Conservation (phyloP, 192 early-diverging fungal species). For the Podila clonocystis region DNA sequence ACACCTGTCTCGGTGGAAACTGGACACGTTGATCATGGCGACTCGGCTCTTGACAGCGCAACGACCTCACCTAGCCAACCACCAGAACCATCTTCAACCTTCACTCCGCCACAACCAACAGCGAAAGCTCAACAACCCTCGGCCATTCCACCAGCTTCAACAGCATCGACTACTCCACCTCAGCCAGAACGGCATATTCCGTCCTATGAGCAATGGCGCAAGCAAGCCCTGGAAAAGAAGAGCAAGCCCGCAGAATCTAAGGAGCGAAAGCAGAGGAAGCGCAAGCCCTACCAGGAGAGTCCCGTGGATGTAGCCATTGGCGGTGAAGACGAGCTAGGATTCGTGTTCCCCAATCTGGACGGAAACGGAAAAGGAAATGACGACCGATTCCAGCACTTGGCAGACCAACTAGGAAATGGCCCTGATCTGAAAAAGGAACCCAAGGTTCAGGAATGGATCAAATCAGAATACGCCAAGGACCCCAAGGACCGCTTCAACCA, state of each 20-base stretch:
- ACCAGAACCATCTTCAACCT: background rate
- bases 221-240: constrained; percentile 41
- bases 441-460: constrained; percentile 21
- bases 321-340: constrained; percentile 40
- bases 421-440: constrained; percentile 23
- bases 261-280: constrained; percentile 38
- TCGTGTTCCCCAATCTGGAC: constrained; percentile 39
- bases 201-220: constrained; percentile 49
- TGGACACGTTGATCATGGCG: background rate
- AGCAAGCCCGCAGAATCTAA: constrained; percentile 16
- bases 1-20: background rate
- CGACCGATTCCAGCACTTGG: constrained; percentile 15
- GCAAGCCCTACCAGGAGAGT: constrained; percentile 47
- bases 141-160: background rate
- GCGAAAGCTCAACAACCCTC: background rate
- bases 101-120: background rate
- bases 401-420: constrained; percentile 24
- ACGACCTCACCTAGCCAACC: background rate
- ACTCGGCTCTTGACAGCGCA: background rate
- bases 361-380: constrained; percentile 21
- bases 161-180: background rate
- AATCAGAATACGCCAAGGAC: constrained; percentile 57
- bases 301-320: constrained; percentile 40
- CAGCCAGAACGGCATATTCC: constrained; percentile 28
- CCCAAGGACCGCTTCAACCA: constrained; percentile 95